Conservation (phyloP, 352 stramenopile species). For the Blastocystis sp. region DNA sequence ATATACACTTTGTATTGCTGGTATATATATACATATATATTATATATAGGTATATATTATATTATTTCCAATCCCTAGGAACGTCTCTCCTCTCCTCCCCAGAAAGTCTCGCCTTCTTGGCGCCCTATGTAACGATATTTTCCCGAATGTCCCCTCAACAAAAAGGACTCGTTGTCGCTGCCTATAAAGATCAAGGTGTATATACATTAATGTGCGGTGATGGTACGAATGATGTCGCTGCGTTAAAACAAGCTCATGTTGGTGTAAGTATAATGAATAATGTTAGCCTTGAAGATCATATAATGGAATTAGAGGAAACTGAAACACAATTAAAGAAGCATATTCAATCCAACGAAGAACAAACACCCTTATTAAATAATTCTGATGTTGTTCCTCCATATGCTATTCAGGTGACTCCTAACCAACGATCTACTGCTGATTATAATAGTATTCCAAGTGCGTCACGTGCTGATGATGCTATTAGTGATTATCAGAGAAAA, state of each 20-base stretch:
- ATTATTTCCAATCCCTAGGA: slow-evolving; percentile 38
- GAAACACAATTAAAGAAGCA: slow-evolving; percentile 4
- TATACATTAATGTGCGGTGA: slow-evolving; percentile 91
- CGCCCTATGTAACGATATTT: slow-evolving; percentile 58
- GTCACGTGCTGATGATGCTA: neutral
- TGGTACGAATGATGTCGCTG: slow-evolving; percentile 86
- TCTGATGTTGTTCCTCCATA: too few relatives aligned
- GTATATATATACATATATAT: too few relatives aligned
- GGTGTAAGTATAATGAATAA: slow-evolving; percentile 75
- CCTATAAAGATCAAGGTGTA: slow-evolving; percentile 69
- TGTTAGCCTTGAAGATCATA: slow-evolving; percentile 52
- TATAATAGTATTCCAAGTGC: too few relatives aligned
- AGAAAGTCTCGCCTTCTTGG: slow-evolving; percentile 41
- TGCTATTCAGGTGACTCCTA: too few relatives aligned
- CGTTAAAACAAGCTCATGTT: slow-evolving; percentile 73
- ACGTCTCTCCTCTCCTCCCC: slow-evolving; percentile 45
- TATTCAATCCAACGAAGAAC: neutral
- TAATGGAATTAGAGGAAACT: slow-evolving; percentile 39
- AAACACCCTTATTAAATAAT: neutral
- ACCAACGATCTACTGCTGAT: too few relatives aligned
- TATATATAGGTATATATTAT: too few relatives aligned
- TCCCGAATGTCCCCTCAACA: slow-evolving; percentile 78
- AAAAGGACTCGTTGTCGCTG: slow-evolving; percentile 80
- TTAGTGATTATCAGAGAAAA: neutral
- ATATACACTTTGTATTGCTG: slow-evolving; percentile 15